Percentiles rank a stretch among this genome's conserved stretches.
phyloP scores from a whole-genome alignment of 371 early-diverging fungal species.

The Capillidium heterosporum region DNA sequence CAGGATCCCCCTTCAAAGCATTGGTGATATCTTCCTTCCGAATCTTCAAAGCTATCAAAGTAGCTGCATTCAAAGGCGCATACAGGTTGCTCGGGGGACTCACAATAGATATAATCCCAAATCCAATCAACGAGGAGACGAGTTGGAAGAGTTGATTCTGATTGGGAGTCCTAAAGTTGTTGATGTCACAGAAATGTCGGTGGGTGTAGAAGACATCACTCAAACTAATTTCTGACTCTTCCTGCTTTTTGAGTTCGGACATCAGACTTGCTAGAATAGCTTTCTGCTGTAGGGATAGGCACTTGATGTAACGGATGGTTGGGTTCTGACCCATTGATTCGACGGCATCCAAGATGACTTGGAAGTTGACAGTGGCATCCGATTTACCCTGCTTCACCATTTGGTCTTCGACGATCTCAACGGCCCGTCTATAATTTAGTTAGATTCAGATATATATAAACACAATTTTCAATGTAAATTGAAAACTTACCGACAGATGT shows the following conservation, averaged over 20 bases:
- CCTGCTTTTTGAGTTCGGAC: not conserved
- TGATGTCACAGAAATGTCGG: not conserved
- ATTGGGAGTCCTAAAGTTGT: not conserved
- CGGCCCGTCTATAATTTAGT: constrained; percentile 32
- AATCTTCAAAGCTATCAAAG: not conserved
- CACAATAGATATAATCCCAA: not conserved
- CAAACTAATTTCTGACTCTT: not conserved
- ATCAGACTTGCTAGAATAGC: not conserved
- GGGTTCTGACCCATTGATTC: constrained; percentile 1
- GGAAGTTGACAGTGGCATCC: not conserved
- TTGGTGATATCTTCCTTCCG: not conserved
- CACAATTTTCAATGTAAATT: not conserved
- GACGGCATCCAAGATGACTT: constrained; percentile 5
- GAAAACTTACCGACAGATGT: constrained; percentile 78
- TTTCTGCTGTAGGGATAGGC: not conserved
- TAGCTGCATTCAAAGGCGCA: not conserved
- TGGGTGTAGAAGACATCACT: not conserved
- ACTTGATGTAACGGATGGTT: constrained; percentile 6
- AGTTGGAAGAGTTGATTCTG: not conserved
- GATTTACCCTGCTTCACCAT: constrained; percentile 9
- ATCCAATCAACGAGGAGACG: not conserved
- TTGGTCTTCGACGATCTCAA: constrained; percentile 57
- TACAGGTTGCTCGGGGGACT: not conserved
- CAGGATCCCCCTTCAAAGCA: not conserved
- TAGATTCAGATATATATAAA: not conserved